These are phyloP conservation scores for Dalechampia spathulata DNA, from an alignment of 441 rosid species.

Conservation along the genomic window DNA sequence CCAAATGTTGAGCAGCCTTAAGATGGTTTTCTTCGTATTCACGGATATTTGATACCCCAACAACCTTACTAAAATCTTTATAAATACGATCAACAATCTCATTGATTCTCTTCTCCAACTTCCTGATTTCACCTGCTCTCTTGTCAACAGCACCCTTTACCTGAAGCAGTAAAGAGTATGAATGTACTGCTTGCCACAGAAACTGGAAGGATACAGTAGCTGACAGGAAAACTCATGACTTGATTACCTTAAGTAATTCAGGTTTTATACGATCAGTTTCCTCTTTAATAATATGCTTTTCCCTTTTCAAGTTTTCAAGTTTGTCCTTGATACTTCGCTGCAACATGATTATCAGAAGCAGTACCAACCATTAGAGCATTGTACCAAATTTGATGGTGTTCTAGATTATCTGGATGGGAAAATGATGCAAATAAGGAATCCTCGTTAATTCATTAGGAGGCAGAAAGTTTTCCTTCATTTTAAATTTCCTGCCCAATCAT, in stretches of 20 bases:
- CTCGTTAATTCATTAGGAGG: not conserved
- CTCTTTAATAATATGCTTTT: constrained; percentile 57
- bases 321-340: constrained; percentile 93
- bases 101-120: constrained; percentile 89
- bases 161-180: constrained; percentile 37
- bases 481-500: too few relatives aligned
- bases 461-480: too few relatives aligned
- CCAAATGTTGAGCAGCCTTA: constrained; percentile 83
- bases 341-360: constrained; percentile 17
- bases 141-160: constrained; percentile 52
- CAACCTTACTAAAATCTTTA: constrained; percentile 71
- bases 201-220: constrained; percentile 3
- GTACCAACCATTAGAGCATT: not conserved
- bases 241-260: constrained; percentile 63
- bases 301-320: constrained; percentile 67
- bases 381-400: not conserved
- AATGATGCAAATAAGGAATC: too few relatives aligned
- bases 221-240: constrained; percentile 6
- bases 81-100: constrained; percentile 79
- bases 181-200: constrained; percentile 11
- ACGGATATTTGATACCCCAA: constrained; percentile 92
- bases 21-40: constrained; percentile 98
- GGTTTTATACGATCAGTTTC: constrained; percentile 64
- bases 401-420: not conserved
- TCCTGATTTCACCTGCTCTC: constrained; percentile 59